These are phyloP conservation scores for Musa balbisiana DNA, from an alignment of 202 grass and related monocot species.

Conservation along the genomic window DNA sequence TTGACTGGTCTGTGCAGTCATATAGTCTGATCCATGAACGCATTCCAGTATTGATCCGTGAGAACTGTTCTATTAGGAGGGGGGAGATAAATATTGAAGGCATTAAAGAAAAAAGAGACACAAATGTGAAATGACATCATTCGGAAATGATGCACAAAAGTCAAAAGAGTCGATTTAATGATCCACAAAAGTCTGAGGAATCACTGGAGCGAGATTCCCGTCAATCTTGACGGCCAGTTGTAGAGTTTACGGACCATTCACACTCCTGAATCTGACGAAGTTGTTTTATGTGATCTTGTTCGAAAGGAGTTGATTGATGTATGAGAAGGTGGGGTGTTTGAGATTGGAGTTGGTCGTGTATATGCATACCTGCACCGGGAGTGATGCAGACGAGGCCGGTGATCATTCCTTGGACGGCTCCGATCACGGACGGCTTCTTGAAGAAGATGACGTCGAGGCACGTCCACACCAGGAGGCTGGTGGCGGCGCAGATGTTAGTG, in stretches of 20 bases:
- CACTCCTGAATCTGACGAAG: too few relatives aligned
- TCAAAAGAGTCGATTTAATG: background rate
- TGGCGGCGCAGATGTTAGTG: constrained; percentile 88
- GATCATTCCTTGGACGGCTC: constrained; percentile 94
- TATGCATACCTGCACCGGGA: constrained; percentile 55
- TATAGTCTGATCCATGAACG: too few relatives aligned
- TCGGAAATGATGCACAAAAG: background rate
- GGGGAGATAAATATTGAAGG: too few relatives aligned
- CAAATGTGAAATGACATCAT: too few relatives aligned
- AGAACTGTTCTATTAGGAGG: too few relatives aligned
- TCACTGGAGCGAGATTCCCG: background rate
- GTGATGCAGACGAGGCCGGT: constrained; percentile 96
- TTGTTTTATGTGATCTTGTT: too few relatives aligned
- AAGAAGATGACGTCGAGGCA: constrained; percentile 94
- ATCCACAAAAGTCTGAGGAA: background rate
- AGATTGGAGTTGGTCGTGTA: too few relatives aligned
- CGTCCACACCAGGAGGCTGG: constrained; percentile 84
- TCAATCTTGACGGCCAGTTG: background rate
- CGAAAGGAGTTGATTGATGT: too few relatives aligned
- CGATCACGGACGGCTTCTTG: constrained; percentile 95
- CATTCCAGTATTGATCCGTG: too few relatives aligned
- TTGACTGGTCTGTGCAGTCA: too few relatives aligned
- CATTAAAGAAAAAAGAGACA: too few relatives aligned
- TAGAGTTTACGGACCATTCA: background rate
- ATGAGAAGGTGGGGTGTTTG: too few relatives aligned